Base-by-base conservation (phyloP, 495 filamentous ascomycete species). In the Xylaria acuta region DNA sequence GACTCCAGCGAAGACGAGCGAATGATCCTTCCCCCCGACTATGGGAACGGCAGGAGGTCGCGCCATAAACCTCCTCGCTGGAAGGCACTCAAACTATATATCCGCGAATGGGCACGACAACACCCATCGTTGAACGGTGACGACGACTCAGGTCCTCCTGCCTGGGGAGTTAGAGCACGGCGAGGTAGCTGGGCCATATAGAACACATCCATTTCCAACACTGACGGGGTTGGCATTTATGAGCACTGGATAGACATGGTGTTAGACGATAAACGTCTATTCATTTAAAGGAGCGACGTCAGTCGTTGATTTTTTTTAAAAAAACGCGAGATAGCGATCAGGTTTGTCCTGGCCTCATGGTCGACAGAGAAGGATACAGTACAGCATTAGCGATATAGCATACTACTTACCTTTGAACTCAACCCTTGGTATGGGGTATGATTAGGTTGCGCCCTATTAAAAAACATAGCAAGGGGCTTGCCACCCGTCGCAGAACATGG, bases 161-260 rank as follows among this genome's bases (percentile, higher is more conserved):
- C 88, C 12, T 94, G 91, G 90, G 94, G 93, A 11, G 87, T 92
- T 32, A 83, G 87, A 59, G 93, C 91, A 67, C 82, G 94, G 69
- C 88, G 89, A 78, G 94, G 93, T 60, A 95, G 93, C 77, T 97
- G 93, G 94, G 93, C 91, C n/a, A 83, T 92, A 73, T 96, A 77
- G 68, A 70, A 45, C 32, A 41, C 51, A 18, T 54, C 40, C 4
- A 36, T 14, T 14, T 34, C 20, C 79, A 34, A 71, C 47, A 30
- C 7, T 49, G 20, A 60, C 36, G 41, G 38, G 18, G 22, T 45
- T 69, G 36, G 41, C 22, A 58, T 66, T 25, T 16, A 47, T 60
- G 34, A 64, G 18, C 41, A 59, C 41, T 32, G 40, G 49, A 59
- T 72, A 64, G 60, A 64, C 51, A 59, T 60, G 40, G 25, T 32